A percentile compares a stretch with the other conserved stretches of the same genome.
Evolutionary conservation across 2,329 filamentous ascomycete species (phyloP).

Genomic region (Colletotrichum salicis): DNA sequence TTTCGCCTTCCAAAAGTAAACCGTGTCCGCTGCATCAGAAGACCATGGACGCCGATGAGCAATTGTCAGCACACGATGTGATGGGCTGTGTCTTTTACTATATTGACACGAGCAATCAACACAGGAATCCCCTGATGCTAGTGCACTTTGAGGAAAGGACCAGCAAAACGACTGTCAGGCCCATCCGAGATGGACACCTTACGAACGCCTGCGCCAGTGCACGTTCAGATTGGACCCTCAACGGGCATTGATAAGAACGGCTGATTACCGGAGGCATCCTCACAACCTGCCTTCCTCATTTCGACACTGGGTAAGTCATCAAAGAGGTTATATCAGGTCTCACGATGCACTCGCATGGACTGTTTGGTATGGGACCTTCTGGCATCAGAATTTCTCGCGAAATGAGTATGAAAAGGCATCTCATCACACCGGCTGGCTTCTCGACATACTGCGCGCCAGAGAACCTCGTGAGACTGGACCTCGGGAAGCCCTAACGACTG

Average conservation of each 20-base stretch:
- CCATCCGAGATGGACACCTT: neutral
- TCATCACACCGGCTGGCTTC: neutral
- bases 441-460: neutral
- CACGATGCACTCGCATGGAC: neutral
- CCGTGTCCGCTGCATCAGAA: constrained; percentile 10
- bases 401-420: neutral
- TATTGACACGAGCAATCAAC: neutral
- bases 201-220: neutral
- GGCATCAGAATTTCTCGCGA: neutral
- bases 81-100: neutral
- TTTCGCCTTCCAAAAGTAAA: neutral
- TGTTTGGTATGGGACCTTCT: neutral
- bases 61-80: neutral
- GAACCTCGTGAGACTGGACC: neutral
- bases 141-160: neutral
- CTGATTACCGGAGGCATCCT: constrained; percentile 11
- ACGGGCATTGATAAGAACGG: constrained; percentile 10
- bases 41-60: neutral
- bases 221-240: neutral
- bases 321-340: neutral
- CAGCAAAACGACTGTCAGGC: neutral
- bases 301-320: neutral
- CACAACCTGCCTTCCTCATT: constrained; percentile 22
- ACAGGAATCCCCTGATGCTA: neutral
- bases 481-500: neutral